Evolutionary conservation across 1,284 basidiomycete genomes (phyloP), one percentile per base, ranked within the genome.

Genomic region (Tilletia indica): DNA sequence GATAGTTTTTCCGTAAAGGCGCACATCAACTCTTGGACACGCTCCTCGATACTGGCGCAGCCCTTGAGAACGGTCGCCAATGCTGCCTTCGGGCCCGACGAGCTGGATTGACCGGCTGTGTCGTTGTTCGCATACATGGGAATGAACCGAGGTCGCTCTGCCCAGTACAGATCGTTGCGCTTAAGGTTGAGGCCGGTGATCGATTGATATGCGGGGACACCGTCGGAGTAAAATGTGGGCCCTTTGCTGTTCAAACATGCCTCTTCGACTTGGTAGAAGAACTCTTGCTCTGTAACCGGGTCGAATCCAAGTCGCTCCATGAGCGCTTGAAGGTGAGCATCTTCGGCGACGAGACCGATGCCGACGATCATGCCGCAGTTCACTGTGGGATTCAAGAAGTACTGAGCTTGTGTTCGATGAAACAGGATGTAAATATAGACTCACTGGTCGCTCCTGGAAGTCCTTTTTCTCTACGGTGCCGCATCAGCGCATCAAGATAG

Each of bases 251-350:
- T 49, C 12, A 49, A 12, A 49, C 47, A 49, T 12, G 47, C 47
- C 47, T 49, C 47, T 49, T 49, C 47, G 47, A 49, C 47, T 49
- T 49, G 47, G 47, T 49, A 49, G 47, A 49, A 49, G 47, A 49
- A 49, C n/a, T 49, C 47, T n/a, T 49, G 47, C 47, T 49, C 47
- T n/a, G 47, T 49, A 12, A 49, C 47, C 11, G 47, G 47, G 47
- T 49, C 47, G 47, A 49, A 49, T 49, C 47, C 47, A n/a, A 49
- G 47, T 12, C 47, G 47, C 47, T 49, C 47, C 47, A 49, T 49
- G 47, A 49, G 47, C 1, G 47, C 47, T n/a, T 49, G 47, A n/a
- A 49, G 47, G 12, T 49, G 11, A n/a, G 47, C 47, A n/a, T 49
- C 47, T n/a, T 49, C 47, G 12, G 47, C 47, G n/a, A 49, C 47